These are phyloP conservation scores for Citrus medica DNA, from an alignment of 345 rosid genomes.

Conservation along the genomic window DNA sequence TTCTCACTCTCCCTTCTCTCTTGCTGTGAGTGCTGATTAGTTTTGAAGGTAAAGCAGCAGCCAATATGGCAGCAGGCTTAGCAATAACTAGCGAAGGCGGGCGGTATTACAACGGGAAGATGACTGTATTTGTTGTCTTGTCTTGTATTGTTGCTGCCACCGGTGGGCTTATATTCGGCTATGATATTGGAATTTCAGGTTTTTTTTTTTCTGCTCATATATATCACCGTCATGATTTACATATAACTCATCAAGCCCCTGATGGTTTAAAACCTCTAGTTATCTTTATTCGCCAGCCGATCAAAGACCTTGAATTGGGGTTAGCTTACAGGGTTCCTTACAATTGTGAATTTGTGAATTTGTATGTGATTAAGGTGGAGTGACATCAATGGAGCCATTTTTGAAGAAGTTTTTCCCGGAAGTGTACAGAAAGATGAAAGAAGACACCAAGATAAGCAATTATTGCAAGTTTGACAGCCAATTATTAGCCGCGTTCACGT, in stretches of 20 bases:
- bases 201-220: background rate
- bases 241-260: too few relatives aligned
- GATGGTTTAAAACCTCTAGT: too few relatives aligned
- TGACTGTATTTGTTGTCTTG: conserved; percentile 56
- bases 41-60: conserved; percentile 2
- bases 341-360: too few relatives aligned
- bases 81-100: conserved; percentile 16
- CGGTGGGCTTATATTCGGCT: conserved; percentile 89
- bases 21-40: background rate
- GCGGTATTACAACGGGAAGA: conserved; percentile 42
- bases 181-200: conserved; percentile 85
- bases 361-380: background rate
- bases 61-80: conserved; percentile 45
- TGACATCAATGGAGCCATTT: conserved; percentile 6
- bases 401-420: too few relatives aligned
- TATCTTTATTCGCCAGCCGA: too few relatives aligned
- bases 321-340: too few relatives aligned
- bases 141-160: conserved; percentile 86
- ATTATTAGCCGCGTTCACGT: too few relatives aligned
- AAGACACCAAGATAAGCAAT: too few relatives aligned
- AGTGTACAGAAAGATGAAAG: too few relatives aligned
- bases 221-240: background rate
- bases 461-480: too few relatives aligned
- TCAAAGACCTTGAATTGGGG: too few relatives aligned
- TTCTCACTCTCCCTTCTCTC: background rate